Base-by-base conservation (phyloP, 2,329 filamentous ascomycete genomes). In the Cercospora janseana region DNA sequence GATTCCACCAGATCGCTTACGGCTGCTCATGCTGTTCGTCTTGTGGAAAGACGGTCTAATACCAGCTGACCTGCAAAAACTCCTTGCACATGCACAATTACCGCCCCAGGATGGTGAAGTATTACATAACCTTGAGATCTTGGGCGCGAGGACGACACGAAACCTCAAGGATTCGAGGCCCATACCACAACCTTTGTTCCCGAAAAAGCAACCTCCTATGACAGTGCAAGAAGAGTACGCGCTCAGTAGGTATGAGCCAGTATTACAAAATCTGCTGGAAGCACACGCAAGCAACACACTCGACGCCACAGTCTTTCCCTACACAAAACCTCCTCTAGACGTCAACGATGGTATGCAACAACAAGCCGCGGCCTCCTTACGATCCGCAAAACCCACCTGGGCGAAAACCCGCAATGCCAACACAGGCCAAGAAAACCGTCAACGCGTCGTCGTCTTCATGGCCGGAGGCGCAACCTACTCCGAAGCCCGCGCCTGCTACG, bases 401-500 rank as follows among this genome's bases (percentile, higher is more conserved):
- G 93, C 93, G 2, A 88, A 88, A 46, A 85, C 87, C 7, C 84
- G 89, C 34, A 79, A 86, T 37, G 43, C 51, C 21, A 64, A 58
- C 20, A 56, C 57, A 15, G 83, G 75, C 52, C 81, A 77, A 53
- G 92, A 97, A 66, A 94, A 91, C 58, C 82, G 86, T 46, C 93
- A 98, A 68, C 83, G 93, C 45, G 79, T 97, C 46, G 87, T 98
- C 52, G 85, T 97, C 12, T 97, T 95, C 67, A 86, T 97, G 79
- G 93, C 92, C 1, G 93, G 93, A 40, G 93, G 93, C 35, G 93
- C 93, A 15, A 97, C 93, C 0, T 95, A 92, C 68, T 90, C 88
- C 4, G 93, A 98, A 71, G 80, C 88, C 24, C 83, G 93, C 21
- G 80, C 84, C 9, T 98, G 93, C 72, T 97, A 97, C 67, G 89